These are phyloP conservation scores for Rauvolfia tetraphylla DNA, from an alignment of 257 asterid genomes.

Conservation along the genomic window DNA sequence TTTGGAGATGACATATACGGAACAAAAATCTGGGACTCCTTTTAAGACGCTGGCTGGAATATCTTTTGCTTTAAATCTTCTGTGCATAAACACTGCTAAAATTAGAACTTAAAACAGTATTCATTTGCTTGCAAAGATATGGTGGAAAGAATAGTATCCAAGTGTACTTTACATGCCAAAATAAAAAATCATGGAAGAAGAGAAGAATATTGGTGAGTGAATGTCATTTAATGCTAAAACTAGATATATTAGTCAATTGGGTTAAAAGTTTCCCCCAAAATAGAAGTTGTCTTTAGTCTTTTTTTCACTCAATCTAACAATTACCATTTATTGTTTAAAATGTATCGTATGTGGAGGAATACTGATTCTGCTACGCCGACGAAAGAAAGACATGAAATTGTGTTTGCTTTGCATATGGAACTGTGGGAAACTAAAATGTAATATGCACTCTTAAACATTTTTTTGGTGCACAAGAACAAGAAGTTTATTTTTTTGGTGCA, in stretches of 20 bases:
- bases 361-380: not conserved
- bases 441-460: not conserved
- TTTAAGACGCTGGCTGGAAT: slow-evolving; percentile 66
- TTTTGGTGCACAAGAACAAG: not conserved
- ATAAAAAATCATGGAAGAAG: not conserved
- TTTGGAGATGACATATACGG: slow-evolving; percentile 67
- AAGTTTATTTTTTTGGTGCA: not conserved
- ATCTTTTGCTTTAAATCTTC: slow-evolving; percentile 78
- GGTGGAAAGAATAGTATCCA: not conserved
- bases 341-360: not conserved
- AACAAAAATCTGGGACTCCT: slow-evolving; percentile 81
- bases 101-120: slow-evolving; percentile 23
- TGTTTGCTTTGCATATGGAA: not conserved
- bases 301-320: not conserved
- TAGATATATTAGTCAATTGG: too few species aligned
- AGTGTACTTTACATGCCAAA: not conserved
- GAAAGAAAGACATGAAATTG: not conserved
- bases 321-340: not conserved
- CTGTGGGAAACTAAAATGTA: not conserved
- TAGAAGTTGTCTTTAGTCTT: not conserved
- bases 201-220: not conserved
- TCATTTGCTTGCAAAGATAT: not conserved
- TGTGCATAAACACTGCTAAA: slow-evolving; percentile 17
- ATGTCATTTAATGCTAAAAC: not conserved
- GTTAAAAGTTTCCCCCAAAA: not conserved